Percentiles rank a stretch among this genome's conserved stretches.
phyloP scores from a whole-genome alignment of 2,329 filamentous ascomycete species.

The Nemania abortiva region DNA sequence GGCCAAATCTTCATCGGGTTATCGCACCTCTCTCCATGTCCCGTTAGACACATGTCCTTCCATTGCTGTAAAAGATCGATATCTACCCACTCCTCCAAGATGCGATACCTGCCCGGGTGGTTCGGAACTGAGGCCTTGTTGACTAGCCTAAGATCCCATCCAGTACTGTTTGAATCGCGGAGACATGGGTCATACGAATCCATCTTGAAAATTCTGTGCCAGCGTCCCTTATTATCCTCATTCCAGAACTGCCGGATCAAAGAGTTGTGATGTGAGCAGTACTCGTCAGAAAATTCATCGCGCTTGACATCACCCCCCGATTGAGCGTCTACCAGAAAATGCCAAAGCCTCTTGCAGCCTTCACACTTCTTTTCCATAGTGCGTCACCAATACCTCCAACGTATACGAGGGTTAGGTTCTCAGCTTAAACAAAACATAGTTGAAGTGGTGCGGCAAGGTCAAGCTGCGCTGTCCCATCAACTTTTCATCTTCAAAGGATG shows the following conservation, averaged over 20 bases:
- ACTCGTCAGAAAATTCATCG: not conserved
- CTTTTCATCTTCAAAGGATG: too few relatives aligned
- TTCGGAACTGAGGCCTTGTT: not conserved
- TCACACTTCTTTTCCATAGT: not conserved
- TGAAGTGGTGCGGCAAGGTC: not conserved
- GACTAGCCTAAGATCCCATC: not conserved
- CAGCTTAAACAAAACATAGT: not conserved
- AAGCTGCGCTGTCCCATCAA: too few relatives aligned
- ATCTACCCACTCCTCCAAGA: not conserved
- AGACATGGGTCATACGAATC: too few relatives aligned
- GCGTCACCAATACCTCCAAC: too few relatives aligned
- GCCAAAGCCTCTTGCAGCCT: not conserved
- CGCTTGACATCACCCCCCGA: not conserved
- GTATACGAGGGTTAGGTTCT: not conserved
- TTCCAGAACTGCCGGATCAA: not conserved
- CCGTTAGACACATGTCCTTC: not conserved
- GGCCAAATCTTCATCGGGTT: conserved; percentile 4
- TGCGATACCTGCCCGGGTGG: not conserved
- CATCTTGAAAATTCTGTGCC: too few relatives aligned
- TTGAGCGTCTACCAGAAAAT: not conserved
- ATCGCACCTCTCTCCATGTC: not conserved
- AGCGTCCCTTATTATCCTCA: not conserved
- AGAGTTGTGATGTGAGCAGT: not conserved
- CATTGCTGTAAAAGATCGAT: not conserved
- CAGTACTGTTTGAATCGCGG: not conserved